Percentiles rank a stretch among this genome's conserved stretches.
Conservation (phyloP, 768 basidiomycete species). For the Pholiota conissans region DNA sequence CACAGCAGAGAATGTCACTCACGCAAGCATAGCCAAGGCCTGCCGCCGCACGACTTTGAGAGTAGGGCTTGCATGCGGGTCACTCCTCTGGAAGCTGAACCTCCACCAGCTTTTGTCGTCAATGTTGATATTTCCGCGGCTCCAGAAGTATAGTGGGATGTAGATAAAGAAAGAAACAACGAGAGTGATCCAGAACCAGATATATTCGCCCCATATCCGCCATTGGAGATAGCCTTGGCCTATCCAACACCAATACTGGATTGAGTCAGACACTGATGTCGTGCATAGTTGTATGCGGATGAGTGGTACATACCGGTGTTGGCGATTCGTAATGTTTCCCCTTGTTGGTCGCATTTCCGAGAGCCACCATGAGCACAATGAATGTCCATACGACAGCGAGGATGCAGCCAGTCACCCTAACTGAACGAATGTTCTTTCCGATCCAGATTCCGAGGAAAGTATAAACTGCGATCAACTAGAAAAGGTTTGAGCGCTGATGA, state of each 20-base stretch:
- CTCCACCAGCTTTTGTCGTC: constrained; percentile 33
- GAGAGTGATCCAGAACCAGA: constrained; percentile 46
- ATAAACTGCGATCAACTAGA: constrained; percentile 38
- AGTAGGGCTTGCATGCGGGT: constrained; percentile 8
- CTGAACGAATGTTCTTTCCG: constrained; percentile 25
- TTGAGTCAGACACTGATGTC: neutral
- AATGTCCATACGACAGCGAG: constrained; percentile 33
- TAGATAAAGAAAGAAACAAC: constrained; percentile 32
- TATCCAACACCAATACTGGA: constrained; percentile 48
- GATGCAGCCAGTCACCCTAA: constrained; percentile 24
- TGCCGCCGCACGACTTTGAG: constrained; percentile 17
- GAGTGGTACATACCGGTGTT: constrained; percentile 35
- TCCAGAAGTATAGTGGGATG: constrained; percentile 36
- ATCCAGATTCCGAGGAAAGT: constrained; percentile 42
- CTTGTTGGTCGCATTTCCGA: constrained; percentile 26
- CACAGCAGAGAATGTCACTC: constrained; percentile 1
- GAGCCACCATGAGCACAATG: constrained; percentile 30
- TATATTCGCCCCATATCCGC: constrained; percentile 41
- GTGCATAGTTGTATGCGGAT: too few species aligned
- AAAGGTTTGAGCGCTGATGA: neutral
- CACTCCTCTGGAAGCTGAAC: constrained; percentile 21
- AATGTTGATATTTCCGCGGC: constrained; percentile 32
- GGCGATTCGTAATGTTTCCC: constrained; percentile 29
- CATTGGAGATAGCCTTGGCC: constrained; percentile 25
- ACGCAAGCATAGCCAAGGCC: constrained; percentile 31